phyloP scores from a whole-genome alignment of 2,329 filamentous ascomycete genomes.

The Colletotrichum tropicale region DNA sequence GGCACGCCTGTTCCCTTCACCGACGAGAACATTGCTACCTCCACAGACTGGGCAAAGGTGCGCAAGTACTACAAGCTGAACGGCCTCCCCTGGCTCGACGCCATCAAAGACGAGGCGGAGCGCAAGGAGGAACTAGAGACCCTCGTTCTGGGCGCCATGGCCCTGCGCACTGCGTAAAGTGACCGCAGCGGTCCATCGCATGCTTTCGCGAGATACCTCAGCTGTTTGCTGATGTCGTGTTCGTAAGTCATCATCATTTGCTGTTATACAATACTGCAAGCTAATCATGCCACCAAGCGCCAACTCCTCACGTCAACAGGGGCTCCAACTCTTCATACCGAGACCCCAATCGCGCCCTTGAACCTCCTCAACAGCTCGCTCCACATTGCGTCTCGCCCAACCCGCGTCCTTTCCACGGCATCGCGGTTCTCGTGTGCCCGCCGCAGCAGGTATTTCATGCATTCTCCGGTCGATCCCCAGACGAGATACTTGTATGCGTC shows the following conservation, averaged over 20 bases:
- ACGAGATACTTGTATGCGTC: conserved; percentile 70
- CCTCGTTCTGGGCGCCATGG: conserved; percentile 77
- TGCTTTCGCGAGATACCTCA: neutral
- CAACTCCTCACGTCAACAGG: conserved; percentile 9
- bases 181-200: neutral
- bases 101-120: conserved; percentile 44
- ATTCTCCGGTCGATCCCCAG: conserved; percentile 77
- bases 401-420: conserved; percentile 66
- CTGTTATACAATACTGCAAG: neutral
- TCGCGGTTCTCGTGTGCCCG: conserved; percentile 72
- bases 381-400: conserved; percentile 67
- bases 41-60: conserved; percentile 72
- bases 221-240: neutral
- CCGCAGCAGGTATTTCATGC: conserved; percentile 79
- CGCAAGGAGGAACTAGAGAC: conserved; percentile 66
- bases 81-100: conserved; percentile 55
- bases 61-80: conserved; percentile 89
- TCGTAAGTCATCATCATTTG: neutral
- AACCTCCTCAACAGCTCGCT: conserved; percentile 63
- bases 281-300: neutral
- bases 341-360: conserved; percentile 44
- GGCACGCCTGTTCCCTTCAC: conserved; percentile 64
- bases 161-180: conserved; percentile 62
- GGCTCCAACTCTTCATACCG: conserved; percentile 22
- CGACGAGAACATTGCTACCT: conserved; percentile 63